phyloP scores from a whole-genome alignment of 116 monocot species.

The Papilionanthe hybrid region DNA sequence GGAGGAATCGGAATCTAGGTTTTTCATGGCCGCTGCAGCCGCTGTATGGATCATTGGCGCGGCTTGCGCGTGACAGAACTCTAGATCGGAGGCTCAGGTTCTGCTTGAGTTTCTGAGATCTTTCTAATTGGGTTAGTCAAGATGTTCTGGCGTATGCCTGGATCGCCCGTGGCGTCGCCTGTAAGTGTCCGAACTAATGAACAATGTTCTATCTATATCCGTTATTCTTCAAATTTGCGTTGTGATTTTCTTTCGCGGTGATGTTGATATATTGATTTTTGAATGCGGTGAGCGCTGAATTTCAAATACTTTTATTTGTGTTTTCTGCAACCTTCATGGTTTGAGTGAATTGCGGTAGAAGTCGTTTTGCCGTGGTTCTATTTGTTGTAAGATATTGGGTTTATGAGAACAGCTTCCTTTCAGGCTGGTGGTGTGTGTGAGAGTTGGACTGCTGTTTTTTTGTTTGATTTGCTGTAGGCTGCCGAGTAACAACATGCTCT shows the following conservation, averaged over 20 bases:
- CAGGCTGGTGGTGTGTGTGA: too few species aligned
- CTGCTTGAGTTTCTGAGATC: background rate
- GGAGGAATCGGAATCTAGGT: background rate
- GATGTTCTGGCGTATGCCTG: conserved; percentile 4
- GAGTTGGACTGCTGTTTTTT: too few species aligned
- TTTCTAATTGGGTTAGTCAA: background rate
- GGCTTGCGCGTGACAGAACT: background rate
- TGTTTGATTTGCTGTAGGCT: too few species aligned
- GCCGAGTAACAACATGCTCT: too few species aligned
- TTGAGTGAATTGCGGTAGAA: background rate
- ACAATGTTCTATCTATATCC: background rate
- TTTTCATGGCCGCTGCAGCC: background rate
- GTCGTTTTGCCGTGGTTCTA: background rate
- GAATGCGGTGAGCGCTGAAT: background rate
- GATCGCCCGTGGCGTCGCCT: background rate
- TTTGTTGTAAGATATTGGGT: too few species aligned
- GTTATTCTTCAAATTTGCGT: background rate
- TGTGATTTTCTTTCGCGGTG: background rate
- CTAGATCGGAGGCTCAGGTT: background rate
- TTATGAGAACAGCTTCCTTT: background rate
- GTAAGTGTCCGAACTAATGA: background rate
- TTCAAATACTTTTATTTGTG: background rate
- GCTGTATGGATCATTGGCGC: background rate
- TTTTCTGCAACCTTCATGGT: background rate
- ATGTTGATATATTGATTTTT: background rate